Percentiles rank a stretch among this genome's conserved stretches.
phyloP scores from a whole-genome alignment of 441 rosid genomes.

The Populus hybrid region DNA sequence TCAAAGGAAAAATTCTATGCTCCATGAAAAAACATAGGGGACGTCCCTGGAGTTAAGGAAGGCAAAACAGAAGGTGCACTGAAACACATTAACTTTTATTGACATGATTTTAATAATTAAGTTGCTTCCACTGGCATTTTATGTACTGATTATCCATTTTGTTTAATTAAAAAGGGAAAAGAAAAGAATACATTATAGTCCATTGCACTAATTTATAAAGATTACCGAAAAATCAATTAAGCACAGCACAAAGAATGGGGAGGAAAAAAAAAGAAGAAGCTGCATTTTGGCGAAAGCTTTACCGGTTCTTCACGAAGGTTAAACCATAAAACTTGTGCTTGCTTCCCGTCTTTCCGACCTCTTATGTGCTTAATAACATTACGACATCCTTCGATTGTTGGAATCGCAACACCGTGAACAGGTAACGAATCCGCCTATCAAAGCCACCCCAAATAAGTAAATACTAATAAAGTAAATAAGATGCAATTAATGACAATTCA shows the following conservation, averaged over 20 bases:
- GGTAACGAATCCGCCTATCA: slow-evolving; percentile 74
- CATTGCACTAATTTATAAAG: not conserved
- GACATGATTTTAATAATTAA: not conserved
- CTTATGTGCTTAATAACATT: slow-evolving; percentile 89
- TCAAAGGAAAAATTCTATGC: no score
- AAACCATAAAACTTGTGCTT: slow-evolving; percentile 78
- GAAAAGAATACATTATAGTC: not conserved
- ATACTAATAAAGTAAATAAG: slow-evolving; percentile 1
- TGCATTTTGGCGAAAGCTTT: slow-evolving; percentile 21
- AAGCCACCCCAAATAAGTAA: slow-evolving; percentile 13
- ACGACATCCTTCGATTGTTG: slow-evolving; percentile 77
- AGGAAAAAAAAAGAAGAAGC: not conserved
- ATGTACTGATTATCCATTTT: not conserved
- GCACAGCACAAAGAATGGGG: not conserved
- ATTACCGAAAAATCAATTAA: not conserved
- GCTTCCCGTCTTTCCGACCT: slow-evolving; percentile 59
- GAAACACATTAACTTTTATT: no score
- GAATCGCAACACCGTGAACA: slow-evolving; percentile 97
- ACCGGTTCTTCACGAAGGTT: slow-evolving; percentile 98
- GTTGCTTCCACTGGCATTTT: not conserved
- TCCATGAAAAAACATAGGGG: no score
- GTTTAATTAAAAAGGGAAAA: not conserved
- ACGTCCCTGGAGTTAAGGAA: no score
- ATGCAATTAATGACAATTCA: slow-evolving; percentile 10
- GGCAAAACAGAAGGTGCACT: no score